These are phyloP conservation scores for Alternaria atra DNA, from an alignment of 2,329 filamentous ascomycete species.

Conservation along the genomic window DNA sequence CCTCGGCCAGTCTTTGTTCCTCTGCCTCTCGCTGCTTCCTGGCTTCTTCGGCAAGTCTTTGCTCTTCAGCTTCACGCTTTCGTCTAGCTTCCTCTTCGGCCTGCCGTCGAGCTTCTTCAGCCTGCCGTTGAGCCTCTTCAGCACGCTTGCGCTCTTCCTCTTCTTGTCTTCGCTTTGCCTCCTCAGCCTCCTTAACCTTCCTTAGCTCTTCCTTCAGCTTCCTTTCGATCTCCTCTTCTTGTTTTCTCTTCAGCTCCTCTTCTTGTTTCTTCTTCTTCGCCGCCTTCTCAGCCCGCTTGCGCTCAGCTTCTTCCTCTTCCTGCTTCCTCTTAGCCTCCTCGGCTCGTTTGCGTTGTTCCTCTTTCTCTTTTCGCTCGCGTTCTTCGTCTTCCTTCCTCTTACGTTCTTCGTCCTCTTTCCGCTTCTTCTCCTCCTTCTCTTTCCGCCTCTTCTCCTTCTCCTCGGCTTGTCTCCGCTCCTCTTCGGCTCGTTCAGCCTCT, in stretches of 20 bases:
- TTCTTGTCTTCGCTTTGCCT: slow-evolving; percentile 66
- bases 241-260: slow-evolving; percentile 49
- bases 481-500: slow-evolving; percentile 67
- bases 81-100: slow-evolving; percentile 35
- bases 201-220: not conserved
- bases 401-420: slow-evolving; percentile 7
- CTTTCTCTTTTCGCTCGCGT: not conserved
- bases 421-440: slow-evolving; percentile 8
- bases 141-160: slow-evolving; percentile 59
- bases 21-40: slow-evolving; percentile 67
- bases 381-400: not conserved
- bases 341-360: slow-evolving; percentile 27
- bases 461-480: slow-evolving; percentile 20
- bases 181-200: not conserved
- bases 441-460: slow-evolving; percentile 13
- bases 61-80: slow-evolving; percentile 57
- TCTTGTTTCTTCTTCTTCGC: slow-evolving; percentile 1
- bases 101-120: slow-evolving; percentile 55
- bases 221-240: slow-evolving; percentile 44
- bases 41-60: slow-evolving; percentile 54
- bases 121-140: slow-evolving; percentile 51
- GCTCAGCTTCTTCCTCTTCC: slow-evolving; percentile 9
- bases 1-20: slow-evolving; percentile 13
- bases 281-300: not conserved
- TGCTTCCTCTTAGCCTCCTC: slow-evolving; percentile 16